A percentile compares a stretch with the other conserved stretches of the same genome.
Evolutionary conservation across 163 green algal species (phyloP).

Genomic region (Chlamydomonas reinhardtii): DNA sequence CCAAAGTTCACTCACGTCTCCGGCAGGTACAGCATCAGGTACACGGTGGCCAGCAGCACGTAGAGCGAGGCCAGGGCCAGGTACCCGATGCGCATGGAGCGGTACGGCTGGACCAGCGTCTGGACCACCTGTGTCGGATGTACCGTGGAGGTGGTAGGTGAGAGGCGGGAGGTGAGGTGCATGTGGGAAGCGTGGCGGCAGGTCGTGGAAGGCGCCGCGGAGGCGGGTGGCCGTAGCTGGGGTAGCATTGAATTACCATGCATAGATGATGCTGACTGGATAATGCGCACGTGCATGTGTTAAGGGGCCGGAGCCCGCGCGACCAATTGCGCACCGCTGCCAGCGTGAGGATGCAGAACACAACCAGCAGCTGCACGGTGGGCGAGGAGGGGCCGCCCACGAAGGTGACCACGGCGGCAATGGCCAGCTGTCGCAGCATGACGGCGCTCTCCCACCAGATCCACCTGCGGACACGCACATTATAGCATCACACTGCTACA

Average conservation of each 20-base stretch:
- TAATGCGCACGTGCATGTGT: no score
- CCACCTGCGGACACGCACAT: neutral
- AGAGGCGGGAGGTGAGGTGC: neutral
- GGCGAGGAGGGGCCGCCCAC: neutral
- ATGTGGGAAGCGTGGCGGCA: neutral
- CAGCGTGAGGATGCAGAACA: neutral
- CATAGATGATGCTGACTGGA: no score
- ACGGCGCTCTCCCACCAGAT: constrained; percentile 43
- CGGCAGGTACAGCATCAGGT: constrained; percentile 11
- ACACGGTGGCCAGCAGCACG: neutral
- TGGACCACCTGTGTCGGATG: neutral
- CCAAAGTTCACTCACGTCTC: neutral
- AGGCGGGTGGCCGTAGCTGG: no score
- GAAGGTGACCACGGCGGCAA: constrained; percentile 31
- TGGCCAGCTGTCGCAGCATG: constrained; percentile 40
- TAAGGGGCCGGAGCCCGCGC: no score
- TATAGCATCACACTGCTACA: no score
- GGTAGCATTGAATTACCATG: no score
- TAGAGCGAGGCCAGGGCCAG: neutral
- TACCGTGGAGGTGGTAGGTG: no score
- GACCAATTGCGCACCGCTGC: constrained; percentile 7
- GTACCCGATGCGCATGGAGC: no score
- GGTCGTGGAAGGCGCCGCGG: no score
- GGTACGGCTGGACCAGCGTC: neutral
- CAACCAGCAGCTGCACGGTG: constrained; percentile 24